Base-by-base conservation (phyloP, 345 rosid species). In the Firmiana major region DNA sequence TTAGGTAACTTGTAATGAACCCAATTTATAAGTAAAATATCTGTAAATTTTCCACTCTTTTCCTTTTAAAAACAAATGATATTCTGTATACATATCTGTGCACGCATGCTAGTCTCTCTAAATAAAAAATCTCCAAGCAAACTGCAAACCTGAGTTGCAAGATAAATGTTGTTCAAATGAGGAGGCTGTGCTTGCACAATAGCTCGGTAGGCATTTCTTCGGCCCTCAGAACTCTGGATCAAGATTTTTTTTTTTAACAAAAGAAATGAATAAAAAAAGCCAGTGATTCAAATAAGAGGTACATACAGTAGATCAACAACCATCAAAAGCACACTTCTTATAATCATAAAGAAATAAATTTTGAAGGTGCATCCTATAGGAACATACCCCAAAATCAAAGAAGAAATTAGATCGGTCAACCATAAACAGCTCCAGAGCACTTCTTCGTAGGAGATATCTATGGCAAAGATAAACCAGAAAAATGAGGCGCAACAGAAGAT, bases 341-440 rank as follows among this genome's bases (percentile, higher is more conserved):
- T 42, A 38, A 72, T 34, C 63, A 62, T 8, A 67, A 28, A 55
- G 34, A 0, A 74, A 80, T 9, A 1, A 78, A 57, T 65, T 15
- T 45, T 15, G 38, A 40, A 49, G 68, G 75, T 45, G 71, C 62
- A 73, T 76, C 66, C 12, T 78, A 81, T 75, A 53, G 57, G 81
- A 77, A 79, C 65, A 81, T 90, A 94, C 99, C 97, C 90, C 91
- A 65, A 97, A 97, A 86, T 97, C 97, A 89, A 97, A 92, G 88
- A 94, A 97, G 89, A 90, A 94, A 84, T 92, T 97, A 70, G 97
- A 91, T 73, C 97, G 92, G 80, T 97, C 97, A 84, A 94, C 89
- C 99, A 97, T 88, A 84, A 94, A 97, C 79, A 97, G 85, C 86
- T 97, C 99, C 86, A 97, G 83, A 48, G 97, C 97, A 83, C 99